Evolutionary conservation across 2,329 filamentous ascomycete species (phyloP).

Genomic region (Epichloe gansuensis): DNA sequence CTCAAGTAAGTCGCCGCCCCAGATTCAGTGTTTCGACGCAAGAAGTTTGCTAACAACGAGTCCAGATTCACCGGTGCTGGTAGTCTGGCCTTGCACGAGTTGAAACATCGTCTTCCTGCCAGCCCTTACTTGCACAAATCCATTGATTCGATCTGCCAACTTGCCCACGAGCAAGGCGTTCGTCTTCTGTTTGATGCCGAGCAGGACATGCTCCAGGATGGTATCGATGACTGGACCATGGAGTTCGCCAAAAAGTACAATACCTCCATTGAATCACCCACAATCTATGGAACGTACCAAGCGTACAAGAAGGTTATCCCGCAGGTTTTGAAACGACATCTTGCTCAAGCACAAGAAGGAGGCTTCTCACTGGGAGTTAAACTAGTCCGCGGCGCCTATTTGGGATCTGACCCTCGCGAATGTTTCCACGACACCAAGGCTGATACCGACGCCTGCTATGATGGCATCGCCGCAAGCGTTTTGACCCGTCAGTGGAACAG

Average conservation of each 20-base stretch:
- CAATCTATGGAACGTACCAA: conserved; percentile 74
- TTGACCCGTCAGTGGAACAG: conserved; percentile 40
- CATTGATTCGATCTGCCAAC: conserved; percentile 62
- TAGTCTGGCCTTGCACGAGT: conserved; percentile 52
- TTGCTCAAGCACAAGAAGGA: conserved; percentile 43
- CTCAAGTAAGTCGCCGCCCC: conserved; percentile 37
- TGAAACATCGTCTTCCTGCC: conserved; percentile 51
- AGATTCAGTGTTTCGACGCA: too few relatives aligned
- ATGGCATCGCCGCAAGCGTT: conserved; percentile 56
- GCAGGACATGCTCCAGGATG: conserved; percentile 64
- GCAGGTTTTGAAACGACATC: conserved; percentile 43
- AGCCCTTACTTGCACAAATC: conserved; percentile 52
- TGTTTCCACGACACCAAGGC: conserved; percentile 62
- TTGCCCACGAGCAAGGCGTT: conserved; percentile 57
- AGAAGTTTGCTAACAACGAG: background rate
- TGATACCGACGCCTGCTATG: conserved; percentile 60
- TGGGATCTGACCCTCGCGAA: conserved; percentile 56
- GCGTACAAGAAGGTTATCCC: conserved; percentile 59
- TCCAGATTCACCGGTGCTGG: conserved; percentile 70
- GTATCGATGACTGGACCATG: conserved; percentile 72
- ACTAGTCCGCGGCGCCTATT: conserved; percentile 63
- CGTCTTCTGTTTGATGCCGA: conserved; percentile 77
- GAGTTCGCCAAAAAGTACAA: conserved; percentile 71
- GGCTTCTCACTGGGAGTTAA: conserved; percentile 61
- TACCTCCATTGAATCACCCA: conserved; percentile 45